These are phyloP conservation scores for Urochloa ruziziensis DNA, from an alignment of 176 grass and related monocot genomes.

Conservation along the genomic window DNA sequence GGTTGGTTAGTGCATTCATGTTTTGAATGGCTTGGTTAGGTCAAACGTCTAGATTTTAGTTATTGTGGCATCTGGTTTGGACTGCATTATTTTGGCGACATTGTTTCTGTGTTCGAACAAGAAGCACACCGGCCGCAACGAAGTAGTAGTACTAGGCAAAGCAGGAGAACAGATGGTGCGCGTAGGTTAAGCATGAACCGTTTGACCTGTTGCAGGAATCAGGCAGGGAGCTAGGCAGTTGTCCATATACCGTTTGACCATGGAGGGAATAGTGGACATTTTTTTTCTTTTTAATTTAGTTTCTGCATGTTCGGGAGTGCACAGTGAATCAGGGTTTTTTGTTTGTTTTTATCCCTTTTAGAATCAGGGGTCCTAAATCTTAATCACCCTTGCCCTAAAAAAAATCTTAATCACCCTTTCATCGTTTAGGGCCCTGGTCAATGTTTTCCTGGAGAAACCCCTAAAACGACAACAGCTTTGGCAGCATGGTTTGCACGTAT, in stretches of 20 bases:
- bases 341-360: not conserved
- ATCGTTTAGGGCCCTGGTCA: not conserved
- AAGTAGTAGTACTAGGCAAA: not conserved
- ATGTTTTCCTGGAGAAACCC: no score
- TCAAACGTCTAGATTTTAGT: conserved; percentile 20
- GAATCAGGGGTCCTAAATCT: no score
- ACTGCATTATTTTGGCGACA: not conserved
- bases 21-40: conserved; percentile 16
- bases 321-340: not conserved
- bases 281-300: not conserved
- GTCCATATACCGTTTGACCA: no score
- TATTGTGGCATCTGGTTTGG: not conserved
- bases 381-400: no score
- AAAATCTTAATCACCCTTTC: not conserved
- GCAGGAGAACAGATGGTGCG: not conserved
- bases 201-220: not conserved
- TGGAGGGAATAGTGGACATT: no score
- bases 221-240: not conserved
- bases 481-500: not conserved
- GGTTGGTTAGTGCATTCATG: not conserved
- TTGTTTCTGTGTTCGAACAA: not conserved
- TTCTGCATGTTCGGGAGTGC: not conserved
- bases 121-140: not conserved
- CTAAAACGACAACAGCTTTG: not conserved
- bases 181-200: not conserved